These are phyloP conservation scores for Phaeodactylum tricornutum DNA, from an alignment of 108 stramenopile genomes.

Conservation along the genomic window DNA sequence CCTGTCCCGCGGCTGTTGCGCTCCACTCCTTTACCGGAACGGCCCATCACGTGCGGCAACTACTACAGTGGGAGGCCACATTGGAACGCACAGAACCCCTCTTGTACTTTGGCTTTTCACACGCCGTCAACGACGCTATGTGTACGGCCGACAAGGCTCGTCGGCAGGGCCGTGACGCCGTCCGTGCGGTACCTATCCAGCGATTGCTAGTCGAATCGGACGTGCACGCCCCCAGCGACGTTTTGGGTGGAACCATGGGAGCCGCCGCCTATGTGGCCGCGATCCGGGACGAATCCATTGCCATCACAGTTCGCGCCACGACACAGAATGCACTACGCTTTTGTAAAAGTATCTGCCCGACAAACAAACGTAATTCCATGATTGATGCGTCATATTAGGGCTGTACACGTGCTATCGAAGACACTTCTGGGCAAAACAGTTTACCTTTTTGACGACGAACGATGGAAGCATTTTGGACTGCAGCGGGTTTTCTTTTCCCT, in stretches of 20 bases:
- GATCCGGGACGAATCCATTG: constrained; percentile 10
- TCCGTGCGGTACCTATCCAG: constrained; percentile 47
- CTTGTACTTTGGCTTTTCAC: constrained; percentile 82
- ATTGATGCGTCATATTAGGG: no score
- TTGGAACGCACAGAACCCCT: constrained; percentile 10
- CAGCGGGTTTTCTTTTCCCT: no score
- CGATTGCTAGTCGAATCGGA: constrained; percentile 74
- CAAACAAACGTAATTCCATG: no score
- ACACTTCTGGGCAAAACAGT: no score
- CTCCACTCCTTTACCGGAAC: constrained; percentile 83
- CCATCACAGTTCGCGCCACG: background rate
- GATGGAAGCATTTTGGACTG: no score
- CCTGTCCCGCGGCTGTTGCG: constrained; percentile 46
- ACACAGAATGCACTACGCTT: background rate
- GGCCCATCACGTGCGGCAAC: constrained; percentile 61
- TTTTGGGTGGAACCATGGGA: constrained; percentile 58
- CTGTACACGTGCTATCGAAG: no score
- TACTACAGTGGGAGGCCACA: constrained; percentile 39
- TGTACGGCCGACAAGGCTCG: constrained; percentile 53
- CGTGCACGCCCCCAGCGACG: constrained; percentile 48
- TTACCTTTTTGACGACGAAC: no score
- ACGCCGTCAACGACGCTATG: constrained; percentile 65
- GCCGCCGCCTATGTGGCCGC: constrained; percentile 53
- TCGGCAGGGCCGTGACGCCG: constrained; percentile 44
- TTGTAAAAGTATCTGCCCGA: background rate